Conservation (phyloP, 2,329 filamentous ascomycete species). For the Penicillium italicum region DNA sequence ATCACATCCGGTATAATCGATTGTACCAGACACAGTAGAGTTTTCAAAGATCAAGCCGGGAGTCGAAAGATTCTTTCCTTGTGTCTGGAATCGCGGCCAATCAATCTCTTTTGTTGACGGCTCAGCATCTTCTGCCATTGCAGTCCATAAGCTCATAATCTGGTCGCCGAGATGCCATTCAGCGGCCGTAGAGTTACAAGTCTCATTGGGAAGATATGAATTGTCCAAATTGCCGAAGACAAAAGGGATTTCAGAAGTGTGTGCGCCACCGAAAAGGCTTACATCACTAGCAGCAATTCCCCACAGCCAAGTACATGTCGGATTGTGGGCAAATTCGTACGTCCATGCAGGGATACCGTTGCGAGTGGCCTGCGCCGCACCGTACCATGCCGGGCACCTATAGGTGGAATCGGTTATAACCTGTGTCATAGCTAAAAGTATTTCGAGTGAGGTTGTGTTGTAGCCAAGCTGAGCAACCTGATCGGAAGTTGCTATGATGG, state of each 20-base stretch:
- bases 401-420: constrained; percentile 14
- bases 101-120: constrained; percentile 13
- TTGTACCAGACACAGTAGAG: constrained; percentile 3
- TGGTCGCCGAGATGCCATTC: constrained; percentile 16
- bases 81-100: constrained; percentile 17
- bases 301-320: constrained; percentile 20
- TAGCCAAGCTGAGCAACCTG: background rate
- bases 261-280: constrained; percentile 7
- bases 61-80: background rate
- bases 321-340: constrained; percentile 21
- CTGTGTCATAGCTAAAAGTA: constrained; percentile 14
- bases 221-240: constrained; percentile 18
- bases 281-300: background rate
- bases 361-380: constrained; percentile 1
- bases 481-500: background rate
- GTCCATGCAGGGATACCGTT: constrained; percentile 18
- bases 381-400: constrained; percentile 17
- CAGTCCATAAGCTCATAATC: constrained; percentile 20
- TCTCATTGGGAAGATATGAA: background rate
- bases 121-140: constrained; percentile 19
- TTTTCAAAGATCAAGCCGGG: constrained; percentile 16
- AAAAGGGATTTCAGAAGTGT: constrained; percentile 20
- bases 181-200: constrained; percentile 11
- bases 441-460: background rate
- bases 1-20: constrained; percentile 16